Conservation (phyloP, 768 basidiomycete species). For the Boletus bicolor region DNA sequence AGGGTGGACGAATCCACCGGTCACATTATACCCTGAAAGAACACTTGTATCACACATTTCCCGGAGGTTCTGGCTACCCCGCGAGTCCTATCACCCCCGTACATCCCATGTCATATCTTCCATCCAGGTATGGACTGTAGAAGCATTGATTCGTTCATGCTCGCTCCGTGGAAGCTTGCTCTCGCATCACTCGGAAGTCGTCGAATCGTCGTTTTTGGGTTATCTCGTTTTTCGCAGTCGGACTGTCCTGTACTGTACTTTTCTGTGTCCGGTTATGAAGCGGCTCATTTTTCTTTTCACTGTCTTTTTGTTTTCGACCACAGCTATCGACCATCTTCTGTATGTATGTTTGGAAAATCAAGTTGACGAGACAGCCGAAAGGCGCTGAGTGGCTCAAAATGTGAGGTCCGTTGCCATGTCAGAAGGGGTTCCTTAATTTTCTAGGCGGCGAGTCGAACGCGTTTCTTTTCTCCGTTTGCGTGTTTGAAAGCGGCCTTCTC, state of each 20-base stretch:
- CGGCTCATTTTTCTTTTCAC: constrained; percentile 7
- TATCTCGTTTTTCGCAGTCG: constrained; percentile 31
- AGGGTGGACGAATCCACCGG: constrained; percentile 54
- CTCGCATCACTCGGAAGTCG: constrained; percentile 27
- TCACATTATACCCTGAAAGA: constrained; percentile 54
- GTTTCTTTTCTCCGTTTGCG: constrained; percentile 10
- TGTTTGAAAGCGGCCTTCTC: constrained; percentile 16
- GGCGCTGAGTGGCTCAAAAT: not conserved
- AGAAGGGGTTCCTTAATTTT: constrained; percentile 22
- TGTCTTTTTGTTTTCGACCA: constrained; percentile 14
- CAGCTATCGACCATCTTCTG: constrained; percentile 29
- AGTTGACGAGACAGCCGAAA: constrained; percentile 11
- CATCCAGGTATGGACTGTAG: constrained; percentile 30
- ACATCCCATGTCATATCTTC: constrained; percentile 20
- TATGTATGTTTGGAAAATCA: constrained; percentile 33
- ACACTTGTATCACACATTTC: constrained; percentile 21
- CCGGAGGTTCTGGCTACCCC: constrained; percentile 24
- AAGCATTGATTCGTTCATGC: constrained; percentile 25
- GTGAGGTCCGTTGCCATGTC: constrained; percentile 28
- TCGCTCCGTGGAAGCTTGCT: constrained; percentile 29
- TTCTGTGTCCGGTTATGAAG: constrained; percentile 19
- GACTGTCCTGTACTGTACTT: constrained; percentile 37
- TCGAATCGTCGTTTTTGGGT: constrained; percentile 34
- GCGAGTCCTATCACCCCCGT: constrained; percentile 22
- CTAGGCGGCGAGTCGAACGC: not conserved